Evolutionary conservation across 1,139 yeast species (phyloP), one percentile per base, ranked within the genome.

Genomic region (Hansenula sp.): DNA sequence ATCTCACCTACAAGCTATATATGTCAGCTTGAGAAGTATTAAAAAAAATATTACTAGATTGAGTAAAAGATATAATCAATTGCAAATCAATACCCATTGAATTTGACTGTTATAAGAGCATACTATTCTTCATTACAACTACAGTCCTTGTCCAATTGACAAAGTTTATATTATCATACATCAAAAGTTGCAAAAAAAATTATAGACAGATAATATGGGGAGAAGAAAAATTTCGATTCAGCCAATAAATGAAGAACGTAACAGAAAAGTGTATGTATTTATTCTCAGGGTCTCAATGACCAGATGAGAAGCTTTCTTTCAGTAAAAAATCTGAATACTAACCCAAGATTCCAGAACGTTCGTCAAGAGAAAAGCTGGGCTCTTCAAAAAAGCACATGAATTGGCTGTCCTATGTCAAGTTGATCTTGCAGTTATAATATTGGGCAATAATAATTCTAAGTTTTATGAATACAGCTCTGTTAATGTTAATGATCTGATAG

Each of bases 381-480:
- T 93, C 40, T 91, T 93, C 70, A 93, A 93, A 62, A 93, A 93
- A 65, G 99, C 99, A 1, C 95, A 91, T 61, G 99, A 93, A 65
- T 74, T 93, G 48, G 84, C 97, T 1, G 91, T 91, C 18, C 72
- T 93, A 43, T 91, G 99, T 63, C 94, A 89, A 52, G 96, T 90
- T 9, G 98, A 93, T 60, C 74, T 93, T 41, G 94, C 98, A 2
- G 94, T 93, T 30, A 81, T 93, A 21, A 89, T 93, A 29, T 74
- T 90, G 39, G 96, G 96, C n/a, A 79, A 79, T 59, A 89, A 88
- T 65, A 84, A 87, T 54, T 62, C 68, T 21, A 80, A 79, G 58
- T 74, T 87, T 38, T 87, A 84, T 62, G 96, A 91, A 65, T 91
- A 83, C 59, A 78, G 91, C 7, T 81, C 95, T 6, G 83, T 82